Base-by-base conservation (phyloP, 2,329 filamentous ascomycete genomes). In the Penicillium sp. region DNA sequence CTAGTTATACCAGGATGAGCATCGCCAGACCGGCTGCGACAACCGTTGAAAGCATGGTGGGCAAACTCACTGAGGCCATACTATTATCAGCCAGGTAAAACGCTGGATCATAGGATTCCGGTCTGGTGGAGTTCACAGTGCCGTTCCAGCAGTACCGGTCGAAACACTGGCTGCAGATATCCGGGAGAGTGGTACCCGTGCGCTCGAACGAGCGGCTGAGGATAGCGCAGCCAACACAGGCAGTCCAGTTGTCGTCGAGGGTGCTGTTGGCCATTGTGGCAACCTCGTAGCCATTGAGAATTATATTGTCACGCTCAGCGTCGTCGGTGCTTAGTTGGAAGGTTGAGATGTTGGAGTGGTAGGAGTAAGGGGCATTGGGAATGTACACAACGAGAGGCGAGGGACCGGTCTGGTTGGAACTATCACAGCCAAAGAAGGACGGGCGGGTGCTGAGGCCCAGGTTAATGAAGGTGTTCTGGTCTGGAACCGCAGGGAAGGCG, bases 91-190 rank as follows among this genome's bases (percentile, higher is more conserved):
- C 41, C n/a, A 62, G 8, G 13, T 57, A 31, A 18, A 51, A 38
- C 9, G 44, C 54, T 1, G 82, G 81, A 23, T 77, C 68, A 56
- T 80, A 84, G 0, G 60, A 55, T 1, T 65, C 57, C 0, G 72
- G 70, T 6, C 56, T 61, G 0, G 74, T 76, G 39, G 66, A 72
- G 40, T 81, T 75, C 7, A 75, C 55, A 1, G 83, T 89, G n/a
- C 94, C 94, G 70, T 97, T 84, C 94, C 94, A 99, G 82, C 94
- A 99, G 77, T 97, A 97, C 21, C 78, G 74, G 13, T 78, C 62
- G 73, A 97, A 97, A 77, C 94, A 99, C 47, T 80, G 67, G 41
- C 75, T 79, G 77, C 94, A 99, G 10, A 83, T 84, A 0, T 82
- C 79, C 0, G 93, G 93, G 1, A 92, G 80, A 0, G 76, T 59